Base-by-base conservation (phyloP, 2,329 filamentous ascomycete species). In the Trichocomaceae sp. region DNA sequence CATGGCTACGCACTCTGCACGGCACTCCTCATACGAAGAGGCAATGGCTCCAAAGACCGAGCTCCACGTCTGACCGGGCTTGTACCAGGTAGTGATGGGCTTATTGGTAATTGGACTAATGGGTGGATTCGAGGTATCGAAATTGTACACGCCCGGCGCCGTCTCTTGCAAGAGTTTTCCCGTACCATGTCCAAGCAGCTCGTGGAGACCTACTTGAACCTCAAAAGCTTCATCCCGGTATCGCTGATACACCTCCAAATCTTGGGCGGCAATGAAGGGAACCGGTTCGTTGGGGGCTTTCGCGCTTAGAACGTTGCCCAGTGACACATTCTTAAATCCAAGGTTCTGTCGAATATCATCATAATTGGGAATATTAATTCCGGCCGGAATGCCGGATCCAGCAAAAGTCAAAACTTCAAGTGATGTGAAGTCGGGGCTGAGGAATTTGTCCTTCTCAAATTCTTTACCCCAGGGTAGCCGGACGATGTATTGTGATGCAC, bases 401-500 rank as follows among this genome's bases (percentile, higher is more conserved):
- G 82, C 80, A 63, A 96, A 96, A 0, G 87, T 90, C 58, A 96
- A 73, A 2, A 96, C 90, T 70, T 99, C 93, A 1, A 97, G 79
- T 9, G 88, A 93, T 0, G 93, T 97, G 67, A 99, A 99, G 69
- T 99, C 93, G 0, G 93, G 93, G 51, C 89, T 92, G 35, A 95
- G 74, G 72, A 99, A 99, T 66, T 87, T 90, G 76, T 96, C 91
- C 73, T 97, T 97, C 69, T 99, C 93, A 61, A 97, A 99, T 0
- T 89, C 87, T 47, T 82, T 81, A 35, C 79, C 77, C 93, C 93
- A 99, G 0, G 93, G 93, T 13, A 99, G 77, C 59, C 95, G 83
- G 6, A 90, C 89, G 50, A 99, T 96, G 67, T 96, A 85, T 46
- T 78, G 77, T 10, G 90, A 87, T 0, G 93, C 91, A 23, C 85